Base-by-base conservation (phyloP, 2,329 filamentous ascomycete species). In the Chaetomiaceae sp. region DNA sequence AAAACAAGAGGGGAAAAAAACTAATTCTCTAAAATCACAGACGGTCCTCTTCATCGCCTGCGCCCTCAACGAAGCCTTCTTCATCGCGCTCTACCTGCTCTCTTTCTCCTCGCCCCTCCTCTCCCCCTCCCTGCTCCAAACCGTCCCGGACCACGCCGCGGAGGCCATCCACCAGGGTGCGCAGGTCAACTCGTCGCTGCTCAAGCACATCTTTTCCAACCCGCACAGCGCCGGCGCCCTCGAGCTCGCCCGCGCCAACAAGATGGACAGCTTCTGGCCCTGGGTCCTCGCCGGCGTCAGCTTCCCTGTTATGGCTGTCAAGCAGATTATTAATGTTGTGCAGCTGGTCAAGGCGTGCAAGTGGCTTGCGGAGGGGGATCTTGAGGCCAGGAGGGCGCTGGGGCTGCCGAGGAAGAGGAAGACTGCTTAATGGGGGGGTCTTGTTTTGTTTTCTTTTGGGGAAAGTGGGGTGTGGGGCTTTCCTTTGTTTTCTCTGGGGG, bases 1-100 rank as follows among this genome's bases (percentile, higher is more conserved):
- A n/a, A n/a, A n/a, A n/a, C n/a, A n/a, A n/a, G n/a, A n/a, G n/a
- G 4, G 2, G 20, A 21, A 9, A 13, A 27, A 19, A 5, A 50
- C 42, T 30, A n/a, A 41, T 37, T 20, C 30, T 19, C 1, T 17
- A n/a, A 20, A 23, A 12, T 7, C 14, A 34, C 33, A 96, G 92
- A 86, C 77, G 48, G 91, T 99, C 40, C 79, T 99, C 37, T 99
- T 99, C 73, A 71, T 89, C 55, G 88, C 89, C 71, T 99, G 93
- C 75, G 78, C 82, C 51, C 73, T 95, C 59, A 99, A 99, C 70
- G 93, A 99, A 72, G 73, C 91, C 58, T 99, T 96, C 79, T 99
- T 99, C 78, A 96, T 99, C 66, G 91, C 89, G 25, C 83, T 99
- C 55, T 99, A 99, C 74, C 86, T 99, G 48, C 85, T 99, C 53